A percentile compares a stretch with the other conserved stretches of the same genome.
These are phyloP conservation scores for Rhodotorula sp. DNA, from an alignment of 1,284 basidiomycete species.

Conservation along the genomic window DNA sequence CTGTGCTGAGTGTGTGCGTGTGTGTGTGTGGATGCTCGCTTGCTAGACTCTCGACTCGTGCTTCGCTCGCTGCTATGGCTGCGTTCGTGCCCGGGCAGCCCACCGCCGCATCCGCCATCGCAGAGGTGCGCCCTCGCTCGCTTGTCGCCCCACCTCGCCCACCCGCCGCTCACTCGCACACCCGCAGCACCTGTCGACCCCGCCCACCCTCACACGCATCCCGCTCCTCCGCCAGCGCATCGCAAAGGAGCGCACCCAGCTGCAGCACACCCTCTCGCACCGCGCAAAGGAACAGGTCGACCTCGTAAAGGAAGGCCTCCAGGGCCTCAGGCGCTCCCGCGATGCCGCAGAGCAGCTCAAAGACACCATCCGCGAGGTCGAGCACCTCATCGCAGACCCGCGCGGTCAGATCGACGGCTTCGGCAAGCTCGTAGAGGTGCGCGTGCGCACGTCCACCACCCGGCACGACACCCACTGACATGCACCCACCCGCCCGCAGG, in stretches of 20 bases:
- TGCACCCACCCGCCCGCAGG: constrained; percentile 56
- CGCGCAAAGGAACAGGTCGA: constrained; percentile 91
- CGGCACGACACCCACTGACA: background rate
- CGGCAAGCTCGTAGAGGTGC: constrained; percentile 85
- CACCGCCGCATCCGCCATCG: constrained; percentile 34
- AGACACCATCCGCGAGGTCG: constrained; percentile 88
- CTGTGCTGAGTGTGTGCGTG: background rate
- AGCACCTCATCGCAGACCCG: constrained; percentile 73
- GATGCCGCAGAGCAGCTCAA: constrained; percentile 75
- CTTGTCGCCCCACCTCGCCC: background rate
- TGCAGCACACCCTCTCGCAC: constrained; percentile 35
- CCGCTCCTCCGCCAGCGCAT: constrained; percentile 38
- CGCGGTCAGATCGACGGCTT: constrained; percentile 69
- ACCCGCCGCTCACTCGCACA: too few relatives aligned
- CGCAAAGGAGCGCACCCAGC: constrained; percentile 38
- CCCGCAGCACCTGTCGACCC: constrained; percentile 39
- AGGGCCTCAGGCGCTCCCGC: constrained; percentile 66
- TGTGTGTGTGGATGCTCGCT: background rate
- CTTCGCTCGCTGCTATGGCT: background rate
- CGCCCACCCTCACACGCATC: constrained; percentile 33
- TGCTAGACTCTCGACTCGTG: background rate
- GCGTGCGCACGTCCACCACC: constrained; percentile 46
- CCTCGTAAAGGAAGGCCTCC: constrained; percentile 82
- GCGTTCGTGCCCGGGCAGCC: constrained; percentile 5
- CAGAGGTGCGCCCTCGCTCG: constrained; percentile 12